Percentiles rank a stretch among this genome's conserved stretches.
These are phyloP conservation scores for Ophiocordyceps robertsii DNA, from an alignment of 2,329 filamentous ascomycete genomes.

Conservation along the genomic window DNA sequence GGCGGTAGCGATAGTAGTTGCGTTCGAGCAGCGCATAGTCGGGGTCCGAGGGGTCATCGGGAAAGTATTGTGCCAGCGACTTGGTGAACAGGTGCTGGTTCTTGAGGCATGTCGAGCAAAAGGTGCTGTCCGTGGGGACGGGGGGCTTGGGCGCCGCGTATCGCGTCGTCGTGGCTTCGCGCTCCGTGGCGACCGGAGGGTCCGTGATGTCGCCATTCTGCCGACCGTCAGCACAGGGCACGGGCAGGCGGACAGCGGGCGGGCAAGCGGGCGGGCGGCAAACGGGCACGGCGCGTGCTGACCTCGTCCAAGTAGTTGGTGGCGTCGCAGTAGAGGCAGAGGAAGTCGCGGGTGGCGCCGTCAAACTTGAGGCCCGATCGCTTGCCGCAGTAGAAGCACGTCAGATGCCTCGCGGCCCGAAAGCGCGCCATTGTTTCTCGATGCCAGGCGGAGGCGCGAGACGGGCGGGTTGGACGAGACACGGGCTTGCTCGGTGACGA, in stretches of 20 bases:
- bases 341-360: slow-evolving; percentile 49
- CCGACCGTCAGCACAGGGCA: slow-evolving; percentile 1
- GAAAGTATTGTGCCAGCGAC: slow-evolving; percentile 67
- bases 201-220: slow-evolving; percentile 84
- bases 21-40: slow-evolving; percentile 56
- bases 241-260: no score
- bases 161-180: slow-evolving; percentile 25
- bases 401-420: slow-evolving; percentile 31
- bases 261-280: no score
- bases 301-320: slow-evolving; percentile 85
- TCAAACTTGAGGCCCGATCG: slow-evolving; percentile 48
- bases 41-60: slow-evolving; percentile 48
- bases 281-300: background rate
- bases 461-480: background rate
- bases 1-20: slow-evolving; percentile 56
- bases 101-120: slow-evolving; percentile 69
- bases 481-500: background rate
- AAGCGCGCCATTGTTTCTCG: slow-evolving; percentile 28
- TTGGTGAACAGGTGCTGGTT: slow-evolving; percentile 77
- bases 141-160: slow-evolving; percentile 30
- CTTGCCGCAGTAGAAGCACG: slow-evolving; percentile 76
- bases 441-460: background rate
- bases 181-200: slow-evolving; percentile 50
- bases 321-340: slow-evolving; percentile 68
- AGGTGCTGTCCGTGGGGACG: slow-evolving; percentile 25